These are phyloP conservation scores for California macrophylla DNA, from an alignment of 441 rosid species.

Conservation along the genomic window DNA sequence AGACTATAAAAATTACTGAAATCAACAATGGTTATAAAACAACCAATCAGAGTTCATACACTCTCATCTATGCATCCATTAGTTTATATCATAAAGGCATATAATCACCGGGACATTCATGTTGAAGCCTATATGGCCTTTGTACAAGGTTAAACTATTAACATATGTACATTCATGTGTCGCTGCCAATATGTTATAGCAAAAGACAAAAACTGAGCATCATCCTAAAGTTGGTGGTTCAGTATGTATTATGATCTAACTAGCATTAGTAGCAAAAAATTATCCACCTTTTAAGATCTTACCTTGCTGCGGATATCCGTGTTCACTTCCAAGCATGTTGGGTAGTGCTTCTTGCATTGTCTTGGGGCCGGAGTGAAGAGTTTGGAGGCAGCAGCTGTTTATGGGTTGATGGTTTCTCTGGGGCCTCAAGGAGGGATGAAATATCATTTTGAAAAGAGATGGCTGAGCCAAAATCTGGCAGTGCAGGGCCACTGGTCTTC, in stretches of 20 bases:
- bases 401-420: slow-evolving; percentile 16
- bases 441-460: slow-evolving; percentile 22
- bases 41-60: not conserved
- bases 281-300: slow-evolving; percentile 13
- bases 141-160: not conserved
- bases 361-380: not conserved
- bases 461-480: slow-evolving; percentile 23
- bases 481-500: slow-evolving; percentile 15
- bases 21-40: not conserved
- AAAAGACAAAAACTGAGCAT: not conserved
- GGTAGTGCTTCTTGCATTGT: slow-evolving; percentile 22
- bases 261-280: not conserved
- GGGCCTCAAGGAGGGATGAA: slow-evolving; percentile 21
- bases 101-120: not conserved
- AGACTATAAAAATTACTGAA: too few species aligned
- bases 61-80: not conserved
- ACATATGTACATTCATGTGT: not conserved
- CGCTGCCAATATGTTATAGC: not conserved
- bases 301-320: slow-evolving; percentile 20
- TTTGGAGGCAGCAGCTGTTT: slow-evolving; percentile 13
- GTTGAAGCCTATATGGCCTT: not conserved
- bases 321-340: slow-evolving; percentile 13
- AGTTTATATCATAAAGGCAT: not conserved
- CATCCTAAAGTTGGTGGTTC: not conserved
- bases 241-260: not conserved